These are phyloP conservation scores for Cryptomeria japonica DNA, from an alignment of 75 land plant species.

Conservation along the genomic window DNA sequence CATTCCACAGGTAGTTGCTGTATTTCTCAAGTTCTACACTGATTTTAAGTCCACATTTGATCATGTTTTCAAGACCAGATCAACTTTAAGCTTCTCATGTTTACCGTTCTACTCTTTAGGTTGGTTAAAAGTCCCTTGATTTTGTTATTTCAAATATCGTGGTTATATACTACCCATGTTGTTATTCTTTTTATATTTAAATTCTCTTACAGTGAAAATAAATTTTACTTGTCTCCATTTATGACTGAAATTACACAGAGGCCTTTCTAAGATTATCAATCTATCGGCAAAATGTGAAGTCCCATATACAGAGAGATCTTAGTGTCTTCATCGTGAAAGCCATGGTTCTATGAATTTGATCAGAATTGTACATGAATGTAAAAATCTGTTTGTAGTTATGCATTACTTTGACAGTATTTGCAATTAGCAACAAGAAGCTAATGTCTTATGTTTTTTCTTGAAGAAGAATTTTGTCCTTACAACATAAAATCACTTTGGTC, in stretches of 20 bases:
- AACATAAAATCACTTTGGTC: neutral
- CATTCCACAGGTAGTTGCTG: neutral
- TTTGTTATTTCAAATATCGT: neutral
- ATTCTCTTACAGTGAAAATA: neutral
- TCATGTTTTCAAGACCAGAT: neutral
- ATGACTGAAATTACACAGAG: neutral
- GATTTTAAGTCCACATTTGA: constrained; percentile 2
- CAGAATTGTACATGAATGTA: neutral
- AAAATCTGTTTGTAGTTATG: neutral
- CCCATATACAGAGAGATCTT: neutral
- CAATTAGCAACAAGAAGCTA: neutral
- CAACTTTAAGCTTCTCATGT: neutral
- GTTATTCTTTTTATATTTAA: neutral
- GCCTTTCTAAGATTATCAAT: neutral
- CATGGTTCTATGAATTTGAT: neutral
- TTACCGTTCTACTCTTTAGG: neutral
- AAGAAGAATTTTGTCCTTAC: neutral
- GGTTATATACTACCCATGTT: neutral
- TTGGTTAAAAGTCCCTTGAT: neutral
- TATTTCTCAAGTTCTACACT: neutral
- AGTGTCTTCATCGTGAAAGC: neutral
- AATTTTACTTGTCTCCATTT: neutral
- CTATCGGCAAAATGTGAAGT: neutral
- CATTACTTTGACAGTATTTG: neutral
- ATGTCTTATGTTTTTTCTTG: neutral